Evolutionary conservation across 1,284 basidiomycete species (phyloP).

Genomic region (Moesziomyces parantarcticus): DNA sequence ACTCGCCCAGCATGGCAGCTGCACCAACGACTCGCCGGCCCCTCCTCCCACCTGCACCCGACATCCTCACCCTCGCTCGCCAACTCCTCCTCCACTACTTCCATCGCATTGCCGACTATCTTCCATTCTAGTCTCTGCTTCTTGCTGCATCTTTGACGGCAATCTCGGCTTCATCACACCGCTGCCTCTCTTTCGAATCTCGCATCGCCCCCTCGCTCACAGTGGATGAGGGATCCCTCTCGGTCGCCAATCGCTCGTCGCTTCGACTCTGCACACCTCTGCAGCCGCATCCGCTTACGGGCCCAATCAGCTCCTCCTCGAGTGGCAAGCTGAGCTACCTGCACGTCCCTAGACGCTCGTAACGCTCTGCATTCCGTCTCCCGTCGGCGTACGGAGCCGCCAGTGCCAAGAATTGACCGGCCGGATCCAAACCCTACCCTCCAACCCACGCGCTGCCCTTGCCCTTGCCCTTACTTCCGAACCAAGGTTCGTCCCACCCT

Average conservation of each 20-base stretch:
- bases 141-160: no score
- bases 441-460: neutral
- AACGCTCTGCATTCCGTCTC: neutral
- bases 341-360: no score
- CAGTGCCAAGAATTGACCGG: neutral
- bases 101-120: no score
- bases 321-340: neutral
- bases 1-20: neutral
- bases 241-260: neutral
- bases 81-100: no score
- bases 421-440: conserved; percentile 5
- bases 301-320: neutral
- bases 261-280: neutral
- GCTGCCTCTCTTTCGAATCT: no score
- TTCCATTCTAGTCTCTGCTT: no score
- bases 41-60: neutral
- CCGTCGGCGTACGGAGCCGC: neutral
- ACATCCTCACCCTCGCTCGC: no score
- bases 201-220: no score
- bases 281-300: neutral
- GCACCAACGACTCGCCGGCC: neutral
- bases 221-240: neutral
- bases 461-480: neutral
- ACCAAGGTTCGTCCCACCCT: conserved; percentile 22
- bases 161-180: no score